A percentile compares a stretch with the other conserved stretches of the same genome.
Evolutionary conservation across 768 basidiomycete genomes (phyloP).

Genomic region (Mycena pura): DNA sequence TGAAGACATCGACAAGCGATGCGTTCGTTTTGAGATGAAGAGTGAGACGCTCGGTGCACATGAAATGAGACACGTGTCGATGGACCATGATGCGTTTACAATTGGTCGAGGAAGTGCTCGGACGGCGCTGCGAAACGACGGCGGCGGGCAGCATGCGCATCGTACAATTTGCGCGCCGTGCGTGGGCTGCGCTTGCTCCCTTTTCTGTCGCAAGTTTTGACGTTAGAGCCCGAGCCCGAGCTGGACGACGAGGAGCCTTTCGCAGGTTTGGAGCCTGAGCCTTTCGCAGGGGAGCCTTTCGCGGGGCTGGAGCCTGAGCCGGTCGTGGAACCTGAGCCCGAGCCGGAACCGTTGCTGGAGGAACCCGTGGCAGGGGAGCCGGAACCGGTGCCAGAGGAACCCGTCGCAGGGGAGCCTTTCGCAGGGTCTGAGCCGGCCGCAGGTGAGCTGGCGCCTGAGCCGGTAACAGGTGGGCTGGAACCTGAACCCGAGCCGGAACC

Average conservation of each 20-base stretch:
- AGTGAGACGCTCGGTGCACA: not conserved
- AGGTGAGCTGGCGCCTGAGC: not conserved
- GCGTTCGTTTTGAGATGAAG: constrained; percentile 6
- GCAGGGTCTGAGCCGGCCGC: not conserved
- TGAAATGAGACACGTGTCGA: no score
- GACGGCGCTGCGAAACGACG: constrained; percentile 11
- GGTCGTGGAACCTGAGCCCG: not conserved
- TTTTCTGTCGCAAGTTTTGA: no score
- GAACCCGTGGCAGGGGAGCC: not conserved
- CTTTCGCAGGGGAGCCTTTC: no score
- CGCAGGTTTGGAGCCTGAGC: not conserved
- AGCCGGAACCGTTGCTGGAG: not conserved
- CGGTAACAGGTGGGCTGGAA: not conserved
- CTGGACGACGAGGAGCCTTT: not conserved
- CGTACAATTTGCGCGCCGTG: no score
- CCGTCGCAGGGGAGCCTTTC: not conserved
- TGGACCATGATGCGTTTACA: constrained; percentile 11
- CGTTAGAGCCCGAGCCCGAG: not conserved
- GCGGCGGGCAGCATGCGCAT: no score
- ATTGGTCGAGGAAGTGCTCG: constrained; percentile 8
- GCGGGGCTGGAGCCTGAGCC: not conserved
- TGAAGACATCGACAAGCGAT: constrained; percentile 14
- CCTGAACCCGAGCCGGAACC: not conserved
- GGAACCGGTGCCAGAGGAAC: not conserved
- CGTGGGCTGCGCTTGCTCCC: no score